Base-by-base conservation (phyloP, 768 basidiomycete genomes). In the Paxillus rubicundulus region DNA sequence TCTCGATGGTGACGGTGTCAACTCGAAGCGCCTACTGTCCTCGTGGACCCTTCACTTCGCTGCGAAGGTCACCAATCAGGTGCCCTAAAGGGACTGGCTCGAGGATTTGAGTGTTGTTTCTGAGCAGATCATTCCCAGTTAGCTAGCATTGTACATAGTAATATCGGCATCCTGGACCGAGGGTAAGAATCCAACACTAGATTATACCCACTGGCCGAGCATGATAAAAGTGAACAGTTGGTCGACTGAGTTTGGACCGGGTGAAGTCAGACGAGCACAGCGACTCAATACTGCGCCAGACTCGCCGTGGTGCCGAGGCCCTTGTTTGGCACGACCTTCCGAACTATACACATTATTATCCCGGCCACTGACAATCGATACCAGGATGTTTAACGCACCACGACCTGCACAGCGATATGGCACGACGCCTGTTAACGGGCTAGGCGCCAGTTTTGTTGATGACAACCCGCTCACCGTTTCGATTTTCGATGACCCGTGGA, bases 41-140 rank as follows among this genome's bases (percentile, higher is more conserved):
- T 89, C 86, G 52, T 98, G 96, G 96, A 96, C 93, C 32, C 76
- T 98, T 66, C 94, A 98, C 75, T 93, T 92, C 63, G 89, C 89
- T 30, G 87, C 82, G 24, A 91, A 89, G 73, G 75, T 74, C 65
- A 76, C 76, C 8, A 63, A 68, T 45, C 78, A 79, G 48, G 60
- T 56, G 47, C 46, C 53, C 54, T 71, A 55, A 68, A 24, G 42
- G 47, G 41, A 53, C 12, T n/a, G 12, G 13, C 9, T 8, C 30
- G 9, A 32, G 45, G 41, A 10, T 47, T 49, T 27, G 37, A 38
- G 43, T 44, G 45, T 39, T 47, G 34, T 57, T 60, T 55, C 21
- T 4, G 41, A 42, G 49, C 54, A 46, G 54, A 50, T 47, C 20
- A 21, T 44, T 20, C 16, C 13, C 14, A 32, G 24, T 17, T 57